Base-by-base conservation (phyloP, 495 filamentous ascomycete species). In the Friedmanniomyces simplex region DNA sequence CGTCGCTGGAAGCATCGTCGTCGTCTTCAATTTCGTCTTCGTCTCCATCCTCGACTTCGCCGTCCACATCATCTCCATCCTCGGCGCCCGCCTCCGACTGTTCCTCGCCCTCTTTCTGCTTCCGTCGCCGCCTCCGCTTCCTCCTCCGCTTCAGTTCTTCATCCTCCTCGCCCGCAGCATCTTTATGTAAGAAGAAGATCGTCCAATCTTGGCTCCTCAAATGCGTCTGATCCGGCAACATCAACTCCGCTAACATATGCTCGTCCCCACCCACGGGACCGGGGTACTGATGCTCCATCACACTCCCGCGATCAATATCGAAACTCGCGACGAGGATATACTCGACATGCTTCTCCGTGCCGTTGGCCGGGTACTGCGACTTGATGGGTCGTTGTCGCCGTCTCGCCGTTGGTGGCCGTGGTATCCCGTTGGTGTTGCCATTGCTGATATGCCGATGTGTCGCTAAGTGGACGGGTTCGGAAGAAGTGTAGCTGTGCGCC, bases 281-380 rank as follows among this genome's bases (percentile, higher is more conserved):
- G 0, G 93, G 93, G 63, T 89, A 97, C 65, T 99, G 93, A 67
- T 97, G 90, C 68, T 99, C 94, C 93, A 99, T 97, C 60, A 96
- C 83, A 54, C 91, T 90, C 13, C 93, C 93, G 53, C 87, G 83
- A 67, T 97, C 91, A 63, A 96, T 95, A 66, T 96, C 89, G 70
- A 99, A 99, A 2, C 90, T 93, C 0, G 93, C 93, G 50, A 99
- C 94, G n/a, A 99, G 77, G 54, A 99, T 96, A 67, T 96, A 99
- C 69, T 97, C 93, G 67, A 99, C 93, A 83, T 99, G 93, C 60
- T 87, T 89, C 71, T 95, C 90, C 32, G 79, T 59, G 14, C 77
- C 82, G 54, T 89, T 82, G 11, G 81, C 76, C 1, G 90, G 89
- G 68, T 96, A 96, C 67, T 96, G 90, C 42, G 90, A 91, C 61